Evolutionary conservation across 23 red algal genomes (phyloP).

Genomic region (Chondrus crispus): DNA sequence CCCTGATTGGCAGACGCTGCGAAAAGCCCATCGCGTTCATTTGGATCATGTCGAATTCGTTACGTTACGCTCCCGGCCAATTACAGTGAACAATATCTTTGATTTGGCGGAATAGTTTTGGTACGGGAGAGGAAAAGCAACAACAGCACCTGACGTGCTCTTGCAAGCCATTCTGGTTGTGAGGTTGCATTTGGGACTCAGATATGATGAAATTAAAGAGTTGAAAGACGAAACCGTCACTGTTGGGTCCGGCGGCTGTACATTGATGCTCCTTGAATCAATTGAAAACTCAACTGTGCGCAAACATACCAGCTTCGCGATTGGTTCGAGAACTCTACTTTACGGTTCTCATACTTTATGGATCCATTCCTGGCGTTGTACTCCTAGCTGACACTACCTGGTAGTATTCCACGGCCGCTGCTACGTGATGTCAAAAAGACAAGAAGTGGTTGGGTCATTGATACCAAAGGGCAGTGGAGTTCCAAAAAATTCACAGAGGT

Average conservation of each 20-base stretch:
- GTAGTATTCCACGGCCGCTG: background rate
- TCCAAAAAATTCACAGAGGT: background rate
- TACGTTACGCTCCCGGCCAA: background rate
- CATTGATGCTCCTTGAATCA: background rate
- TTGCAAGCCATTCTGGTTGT: background rate
- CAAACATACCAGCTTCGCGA: background rate
- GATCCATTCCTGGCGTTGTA: background rate
- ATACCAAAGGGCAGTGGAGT: background rate
- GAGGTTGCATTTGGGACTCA: background rate
- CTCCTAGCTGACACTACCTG: background rate
- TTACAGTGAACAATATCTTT: background rate
- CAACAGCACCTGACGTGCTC: background rate
- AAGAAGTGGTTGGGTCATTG: background rate
- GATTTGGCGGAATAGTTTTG: slow-evolving; percentile 18
- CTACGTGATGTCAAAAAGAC: background rate
- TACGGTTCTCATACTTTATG: background rate
- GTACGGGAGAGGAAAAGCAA: background rate
- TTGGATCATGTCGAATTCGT: background rate
- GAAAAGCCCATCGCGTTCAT: slow-evolving; percentile 20
- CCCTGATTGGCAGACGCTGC: background rate
- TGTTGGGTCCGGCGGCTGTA: background rate
- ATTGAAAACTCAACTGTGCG: slow-evolving; percentile 4
- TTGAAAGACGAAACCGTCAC: background rate
- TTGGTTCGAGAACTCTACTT: background rate
- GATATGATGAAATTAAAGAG: background rate